Evolutionary conservation across 139 green algal genomes (phyloP), one percentile per base, ranked within the genome.

Genomic region (Chlamydomonas incerta): DNA sequence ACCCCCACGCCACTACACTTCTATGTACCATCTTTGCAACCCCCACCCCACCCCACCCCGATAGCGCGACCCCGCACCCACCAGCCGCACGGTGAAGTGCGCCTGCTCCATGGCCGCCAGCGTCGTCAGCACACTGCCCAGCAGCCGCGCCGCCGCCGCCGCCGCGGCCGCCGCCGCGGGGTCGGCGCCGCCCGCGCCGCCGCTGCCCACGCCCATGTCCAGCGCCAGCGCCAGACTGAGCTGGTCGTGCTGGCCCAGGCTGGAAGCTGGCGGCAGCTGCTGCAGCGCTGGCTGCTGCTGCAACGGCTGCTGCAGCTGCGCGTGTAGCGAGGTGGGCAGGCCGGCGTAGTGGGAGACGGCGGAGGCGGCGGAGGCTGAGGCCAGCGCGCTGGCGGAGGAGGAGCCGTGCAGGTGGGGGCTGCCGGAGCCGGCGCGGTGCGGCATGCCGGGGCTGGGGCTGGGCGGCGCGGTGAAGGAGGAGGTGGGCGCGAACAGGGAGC

Each of bases 211-310:
- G 41, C 41, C 41, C 41, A 50, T 73, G 41, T 83, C 77, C 29
- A 83, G 63, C 9, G 41, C 77, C 41, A 83, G 65, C 18, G 77
- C 77, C 29, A 83, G 63, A 21, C 34, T 74, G 41, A 83, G n/a
- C 77, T 83, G 77, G 62, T 83, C 77, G 63, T 34, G 65, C 37
- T 47, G 34, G 31, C 77, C 77, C 17, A 83, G 37, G 41, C 41
- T 50, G 8, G 41, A 50, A 50, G 41, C 41, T 8, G 41, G 6
- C 41, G 41, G 41, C 41, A 50, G 41, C 41, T 13, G 41, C 41
- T 50, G 41, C 41, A 50, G 41, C 41, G 41, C 41, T 8, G 41
- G 41, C 41, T 50, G 41, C 41, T 50, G 41, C 41, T 50, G 41
- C 41, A 50, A 8, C 41, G 41, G 41, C 41, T 50, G 41, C 8